Conservation (phyloP, 192 early-diverging fungal genomes). For the Phlyctochytrium planicorne region DNA sequence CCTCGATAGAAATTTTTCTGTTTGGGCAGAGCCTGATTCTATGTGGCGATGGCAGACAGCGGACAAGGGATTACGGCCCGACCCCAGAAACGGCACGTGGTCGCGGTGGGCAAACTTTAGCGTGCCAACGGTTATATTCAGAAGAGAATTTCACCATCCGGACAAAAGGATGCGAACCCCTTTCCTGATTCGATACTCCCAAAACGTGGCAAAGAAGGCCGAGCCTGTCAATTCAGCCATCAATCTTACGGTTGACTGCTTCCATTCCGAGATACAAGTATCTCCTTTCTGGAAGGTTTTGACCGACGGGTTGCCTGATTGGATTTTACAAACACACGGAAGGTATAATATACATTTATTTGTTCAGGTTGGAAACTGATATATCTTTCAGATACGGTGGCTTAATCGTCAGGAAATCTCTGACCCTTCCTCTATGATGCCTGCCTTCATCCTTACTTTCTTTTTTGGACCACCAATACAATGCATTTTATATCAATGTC, state of each 20-base stretch:
- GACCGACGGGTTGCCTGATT: neutral
- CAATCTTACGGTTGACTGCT: neutral
- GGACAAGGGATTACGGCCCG: neutral
- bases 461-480: neutral
- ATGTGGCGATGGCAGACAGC: neutral
- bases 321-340: neutral
- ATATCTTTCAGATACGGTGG: neutral
- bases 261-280: neutral
- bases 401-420: neutral
- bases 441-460: neutral
- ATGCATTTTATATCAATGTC: slow-evolving; percentile 38
- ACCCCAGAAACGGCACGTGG: neutral
- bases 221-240: neutral
- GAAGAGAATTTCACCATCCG: neutral
- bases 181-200: neutral
- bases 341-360: neutral
- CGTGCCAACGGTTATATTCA: neutral
- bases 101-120: neutral
- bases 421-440: neutral
- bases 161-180: neutral
- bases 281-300: neutral
- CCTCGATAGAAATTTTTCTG: neutral
- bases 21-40: neutral
- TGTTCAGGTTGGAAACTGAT: neutral
- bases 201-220: neutral